A percentile compares a stretch with the other conserved stretches of the same genome.
Evolutionary conservation across 148 eudicot species (phyloP).

Genomic region (Cornus controversa): DNA sequence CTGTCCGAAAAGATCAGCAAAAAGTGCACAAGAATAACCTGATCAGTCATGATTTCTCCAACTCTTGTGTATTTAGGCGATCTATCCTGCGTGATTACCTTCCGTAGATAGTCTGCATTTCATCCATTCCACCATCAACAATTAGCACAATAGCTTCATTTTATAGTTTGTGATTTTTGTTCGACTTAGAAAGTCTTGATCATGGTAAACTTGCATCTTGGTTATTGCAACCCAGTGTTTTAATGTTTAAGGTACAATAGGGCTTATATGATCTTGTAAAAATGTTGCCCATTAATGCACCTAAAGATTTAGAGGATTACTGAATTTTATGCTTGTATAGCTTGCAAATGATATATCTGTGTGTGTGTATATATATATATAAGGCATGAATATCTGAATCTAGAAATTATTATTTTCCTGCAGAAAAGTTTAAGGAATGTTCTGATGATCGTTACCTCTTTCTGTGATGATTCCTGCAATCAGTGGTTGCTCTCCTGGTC

Average conservation of each 20-base stretch:
- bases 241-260: background rate
- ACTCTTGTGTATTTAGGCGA: constrained; percentile 65
- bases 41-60: constrained; percentile 77
- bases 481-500: constrained; percentile 63
- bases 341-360: background rate
- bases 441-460: constrained; percentile 42
- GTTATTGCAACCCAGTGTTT: background rate
- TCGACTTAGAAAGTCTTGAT: too few relatives aligned
- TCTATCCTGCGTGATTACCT: constrained; percentile 62
- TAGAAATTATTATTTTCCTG: background rate
- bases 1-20: background rate
- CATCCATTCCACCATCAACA: constrained; percentile 8
- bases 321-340: background rate
- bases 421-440: background rate
- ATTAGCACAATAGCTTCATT: constrained; percentile 1
- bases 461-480: constrained; percentile 86
- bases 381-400: too few relatives aligned
- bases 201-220: background rate
- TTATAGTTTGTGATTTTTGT: background rate
- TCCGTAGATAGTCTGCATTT: constrained; percentile 62
- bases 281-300: background rate
- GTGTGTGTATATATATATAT: too few relatives aligned
- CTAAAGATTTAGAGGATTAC: background rate
- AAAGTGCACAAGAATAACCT: constrained; percentile 36
- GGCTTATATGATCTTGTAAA: background rate